These are phyloP conservation scores for Neolentinus lepideus DNA, from an alignment of 1,284 basidiomycete species.

Conservation along the genomic window DNA sequence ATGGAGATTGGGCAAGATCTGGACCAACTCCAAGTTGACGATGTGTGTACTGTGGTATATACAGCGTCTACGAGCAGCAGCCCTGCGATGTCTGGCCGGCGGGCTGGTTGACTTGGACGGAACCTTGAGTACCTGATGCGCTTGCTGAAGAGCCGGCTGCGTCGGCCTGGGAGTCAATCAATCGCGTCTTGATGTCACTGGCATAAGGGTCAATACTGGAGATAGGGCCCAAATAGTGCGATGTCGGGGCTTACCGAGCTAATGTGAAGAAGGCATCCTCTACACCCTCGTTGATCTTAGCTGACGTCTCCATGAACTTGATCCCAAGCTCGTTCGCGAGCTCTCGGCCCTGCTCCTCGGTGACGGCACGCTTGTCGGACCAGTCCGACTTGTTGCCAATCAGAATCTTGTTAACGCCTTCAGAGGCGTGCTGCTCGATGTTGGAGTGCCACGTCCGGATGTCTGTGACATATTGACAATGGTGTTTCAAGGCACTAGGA, in stretches of 20 bases:
- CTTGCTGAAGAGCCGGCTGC: conserved; percentile 38
- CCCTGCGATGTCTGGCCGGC: conserved; percentile 30
- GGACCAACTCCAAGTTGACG: neutral
- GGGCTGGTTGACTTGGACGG: conserved; percentile 63
- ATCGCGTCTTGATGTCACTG: conserved; percentile 94
- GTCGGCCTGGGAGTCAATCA: conserved; percentile 92
- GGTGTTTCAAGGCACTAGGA: conserved; percentile 2
- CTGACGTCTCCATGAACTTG: conserved; percentile 96
- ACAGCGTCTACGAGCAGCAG: conserved; percentile 48
- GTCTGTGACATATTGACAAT: conserved; percentile 46
- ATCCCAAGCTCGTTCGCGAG: conserved; percentile 88
- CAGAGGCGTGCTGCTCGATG: conserved; percentile 98
- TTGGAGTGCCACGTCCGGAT: conserved; percentile 99
- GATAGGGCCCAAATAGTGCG: neutral
- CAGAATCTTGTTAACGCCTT: conserved; percentile 98
- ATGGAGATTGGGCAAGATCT: conserved; percentile 1
- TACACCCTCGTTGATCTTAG: conserved; percentile 96
- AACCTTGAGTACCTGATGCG: conserved; percentile 36
- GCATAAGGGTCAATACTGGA: neutral
- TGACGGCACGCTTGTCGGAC: conserved; percentile 93
- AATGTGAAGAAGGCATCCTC: conserved; percentile 99
- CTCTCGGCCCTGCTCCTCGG: conserved; percentile 77
- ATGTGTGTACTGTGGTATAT: neutral
- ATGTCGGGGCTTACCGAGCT: conserved; percentile 62
- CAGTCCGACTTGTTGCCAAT: conserved; percentile 99